These are phyloP conservation scores for Suillus plorans DNA, from an alignment of 768 basidiomycete species.

Conservation along the genomic window DNA sequence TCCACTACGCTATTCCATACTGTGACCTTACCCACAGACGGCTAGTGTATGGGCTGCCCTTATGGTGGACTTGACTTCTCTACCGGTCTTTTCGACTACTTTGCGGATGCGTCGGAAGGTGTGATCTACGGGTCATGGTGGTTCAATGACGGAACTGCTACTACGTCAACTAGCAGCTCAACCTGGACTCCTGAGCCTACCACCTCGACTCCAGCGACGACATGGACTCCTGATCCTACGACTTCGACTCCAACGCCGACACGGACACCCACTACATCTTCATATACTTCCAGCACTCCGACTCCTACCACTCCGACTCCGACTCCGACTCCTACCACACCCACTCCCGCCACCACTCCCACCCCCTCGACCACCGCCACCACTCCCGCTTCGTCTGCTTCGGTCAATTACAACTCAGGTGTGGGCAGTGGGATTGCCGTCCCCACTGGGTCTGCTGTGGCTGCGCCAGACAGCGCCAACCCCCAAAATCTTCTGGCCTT, in stretches of 20 bases:
- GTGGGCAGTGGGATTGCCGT: constrained; percentile 25
- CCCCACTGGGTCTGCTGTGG: constrained; percentile 23
- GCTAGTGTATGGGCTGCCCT: constrained; percentile 67
- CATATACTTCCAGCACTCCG: constrained; percentile 7
- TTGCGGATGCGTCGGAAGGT: constrained; percentile 48
- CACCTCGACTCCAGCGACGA: constrained; percentile 14
- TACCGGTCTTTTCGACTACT: constrained; percentile 61
- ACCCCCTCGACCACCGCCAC: constrained; percentile 14
- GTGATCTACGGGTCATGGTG: constrained; percentile 64
- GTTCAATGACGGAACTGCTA: constrained; percentile 41
- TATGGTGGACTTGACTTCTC: constrained; percentile 69
- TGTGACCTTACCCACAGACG: constrained; percentile 8
- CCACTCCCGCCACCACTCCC: constrained; percentile 17
- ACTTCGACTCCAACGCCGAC: constrained; percentile 24
- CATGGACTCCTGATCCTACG: constrained; percentile 9
- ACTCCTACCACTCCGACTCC: constrained; percentile 10
- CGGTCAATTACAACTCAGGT: constrained; percentile 17
- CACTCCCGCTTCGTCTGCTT: constrained; percentile 23
- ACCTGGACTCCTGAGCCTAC: constrained; percentile 16
- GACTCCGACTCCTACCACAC: constrained; percentile 22
- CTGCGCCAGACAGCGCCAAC: constrained; percentile 30
- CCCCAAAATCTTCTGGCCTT: constrained; percentile 36
- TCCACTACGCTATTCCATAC: background rate
- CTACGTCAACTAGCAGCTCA: constrained; percentile 15
- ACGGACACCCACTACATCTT: constrained; percentile 17